phyloP scores from a whole-genome alignment of 768 basidiomycete species.

The Macrolepiota dolichaula region DNA sequence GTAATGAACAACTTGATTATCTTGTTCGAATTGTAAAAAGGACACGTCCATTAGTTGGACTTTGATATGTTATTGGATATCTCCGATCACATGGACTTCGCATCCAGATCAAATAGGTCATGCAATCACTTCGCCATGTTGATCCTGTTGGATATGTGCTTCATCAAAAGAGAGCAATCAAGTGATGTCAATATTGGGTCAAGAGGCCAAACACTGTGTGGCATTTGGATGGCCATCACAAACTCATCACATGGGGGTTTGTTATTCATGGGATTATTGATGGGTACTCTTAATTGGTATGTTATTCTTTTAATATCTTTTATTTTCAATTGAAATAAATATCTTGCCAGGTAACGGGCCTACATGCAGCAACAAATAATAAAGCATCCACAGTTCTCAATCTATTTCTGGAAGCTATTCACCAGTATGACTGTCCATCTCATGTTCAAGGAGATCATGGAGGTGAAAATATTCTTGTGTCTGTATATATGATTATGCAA shows the following conservation, averaged over 20 bases:
- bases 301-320: not conserved
- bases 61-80: no score
- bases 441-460: constrained; percentile 30
- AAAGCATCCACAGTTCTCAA: constrained; percentile 27
- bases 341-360: constrained; percentile 20
- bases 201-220: constrained; percentile 24
- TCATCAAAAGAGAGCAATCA: constrained; percentile 15
- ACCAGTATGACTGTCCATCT: constrained; percentile 22
- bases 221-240: constrained; percentile 35
- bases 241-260: constrained; percentile 26
- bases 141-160: constrained; percentile 23
- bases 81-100: no score
- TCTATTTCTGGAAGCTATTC: constrained; percentile 22
- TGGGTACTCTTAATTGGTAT: constrained; percentile 21
- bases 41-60: no score
- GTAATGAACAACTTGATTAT: no score
- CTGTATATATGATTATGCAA: constrained; percentile 16
- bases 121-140: constrained; percentile 19
- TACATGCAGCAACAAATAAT: constrained; percentile 31
- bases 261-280: constrained; percentile 25
- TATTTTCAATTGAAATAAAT: not conserved
- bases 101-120: constrained; percentile 4
- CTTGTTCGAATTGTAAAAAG: no score
- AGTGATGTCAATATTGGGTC: constrained; percentile 17
- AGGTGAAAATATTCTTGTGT: constrained; percentile 25